A percentile compares a stretch with the other conserved stretches of the same genome.
These are phyloP conservation scores for Xenosphaeropsis pyriputrescens DNA, from an alignment of 2,329 filamentous ascomycete genomes.

Conservation along the genomic window DNA sequence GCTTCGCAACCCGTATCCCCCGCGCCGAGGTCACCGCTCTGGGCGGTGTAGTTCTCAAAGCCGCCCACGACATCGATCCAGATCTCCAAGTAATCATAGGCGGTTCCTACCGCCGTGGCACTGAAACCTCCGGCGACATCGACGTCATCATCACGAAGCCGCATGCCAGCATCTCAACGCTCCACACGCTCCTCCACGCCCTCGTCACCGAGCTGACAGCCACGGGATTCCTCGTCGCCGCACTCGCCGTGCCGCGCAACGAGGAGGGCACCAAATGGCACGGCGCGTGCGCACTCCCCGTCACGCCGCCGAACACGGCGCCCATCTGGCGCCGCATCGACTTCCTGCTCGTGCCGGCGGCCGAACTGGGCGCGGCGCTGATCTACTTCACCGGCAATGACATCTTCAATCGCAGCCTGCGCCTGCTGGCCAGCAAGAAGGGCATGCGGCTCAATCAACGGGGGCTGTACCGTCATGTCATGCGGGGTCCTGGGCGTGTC, in stretches of 20 bases:
- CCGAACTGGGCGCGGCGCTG: conserved; percentile 68
- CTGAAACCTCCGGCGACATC: conserved; percentile 62
- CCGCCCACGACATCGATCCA: conserved; percentile 44
- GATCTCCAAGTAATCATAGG: conserved; percentile 58
- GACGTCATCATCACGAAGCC: conserved; percentile 70
- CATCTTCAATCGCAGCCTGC: conserved; percentile 80
- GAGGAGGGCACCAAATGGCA: conserved; percentile 66
- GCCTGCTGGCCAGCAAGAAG: conserved; percentile 66
- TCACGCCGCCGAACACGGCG: conserved; percentile 10
- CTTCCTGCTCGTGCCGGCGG: conserved; percentile 66
- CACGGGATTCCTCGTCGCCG: conserved; percentile 51
- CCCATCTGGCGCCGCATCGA: conserved; percentile 69
- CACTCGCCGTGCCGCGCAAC: conserved; percentile 40
- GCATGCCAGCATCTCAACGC: conserved; percentile 31
- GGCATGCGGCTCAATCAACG: conserved; percentile 75
- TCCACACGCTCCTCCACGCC: conserved; percentile 44
- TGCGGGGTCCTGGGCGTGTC: conserved; percentile 38
- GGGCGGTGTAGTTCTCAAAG: conserved; percentile 44
- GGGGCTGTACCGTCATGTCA: conserved; percentile 60
- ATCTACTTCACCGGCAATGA: conserved; percentile 97
- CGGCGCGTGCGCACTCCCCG: conserved; percentile 62
- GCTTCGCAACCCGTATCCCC: conserved; percentile 68
- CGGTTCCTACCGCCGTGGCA: conserved; percentile 75
- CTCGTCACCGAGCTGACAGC: conserved; percentile 48
- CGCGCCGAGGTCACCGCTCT: conserved; percentile 61